Base-by-base conservation (phyloP, 495 filamentous ascomycete genomes). In the Hypoxylon intermedium region DNA sequence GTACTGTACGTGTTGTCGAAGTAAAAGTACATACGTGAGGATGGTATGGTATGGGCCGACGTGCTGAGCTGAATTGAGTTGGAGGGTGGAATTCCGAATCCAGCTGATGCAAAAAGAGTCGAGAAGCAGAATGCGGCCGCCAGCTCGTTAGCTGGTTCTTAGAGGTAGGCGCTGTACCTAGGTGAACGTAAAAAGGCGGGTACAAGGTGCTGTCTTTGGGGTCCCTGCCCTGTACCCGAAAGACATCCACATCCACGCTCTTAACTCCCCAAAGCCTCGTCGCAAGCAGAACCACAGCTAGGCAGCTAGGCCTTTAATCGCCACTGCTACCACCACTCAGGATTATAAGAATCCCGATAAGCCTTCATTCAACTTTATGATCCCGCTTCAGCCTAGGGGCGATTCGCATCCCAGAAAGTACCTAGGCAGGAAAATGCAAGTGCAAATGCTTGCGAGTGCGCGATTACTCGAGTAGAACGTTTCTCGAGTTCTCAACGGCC, bases 401-500 rank as follows among this genome's bases (percentile, higher is more conserved):
- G 43, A 36, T 46, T 38, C 43, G n/a, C 49, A 34, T 28, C 21
- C 37, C 30, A 44, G 33, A 45, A 12, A 31, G 44, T 7, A 43
- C n/a, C n/a, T n/a, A n/a, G 21, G 20, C 6, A 30, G 19, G 18
- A 18, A 23, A 23, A 9, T n/a, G n/a, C n/a, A 24, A 49, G 37
- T 48, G 18, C 24, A 37, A 20, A 41, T 50, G 2, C 19, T 51
- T 51, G 50, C 38, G 50, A 55, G 12, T 7, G 28, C 33, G 31
- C 43, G 37, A 19, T 40, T 28, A 19, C 55, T 60, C 55, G 55
- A 56, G 50, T 36, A 50, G 42, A 38, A 13, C 38, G 34, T 13
- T 7, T 41, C 43, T 57, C 62, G 62, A 65, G 56, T 57, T 31
- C 45, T 48, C 52, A 34, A n/a, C 57, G 56, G 23, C 49, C 51